Conservation (phyloP, 169 alveolate species). For the Plasmodium gallinaceum region DNA sequence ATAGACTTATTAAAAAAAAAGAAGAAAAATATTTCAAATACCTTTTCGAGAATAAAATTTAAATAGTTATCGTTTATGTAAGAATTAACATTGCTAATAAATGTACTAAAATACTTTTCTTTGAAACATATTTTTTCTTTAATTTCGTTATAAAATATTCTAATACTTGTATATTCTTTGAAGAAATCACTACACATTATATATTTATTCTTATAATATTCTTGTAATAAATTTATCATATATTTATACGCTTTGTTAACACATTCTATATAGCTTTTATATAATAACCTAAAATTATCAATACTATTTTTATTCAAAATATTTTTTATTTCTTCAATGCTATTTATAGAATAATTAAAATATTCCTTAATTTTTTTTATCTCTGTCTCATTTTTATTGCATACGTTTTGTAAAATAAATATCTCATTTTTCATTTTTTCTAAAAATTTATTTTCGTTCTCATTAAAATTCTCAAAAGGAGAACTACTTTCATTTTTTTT, state of each 20-base stretch:
- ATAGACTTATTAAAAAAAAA: slow-evolving; percentile 68
- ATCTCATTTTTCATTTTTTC: slow-evolving; percentile 34
- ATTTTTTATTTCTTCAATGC: slow-evolving; percentile 42
- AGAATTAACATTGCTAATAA: slow-evolving; percentile 25
- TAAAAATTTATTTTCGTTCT: slow-evolving; percentile 10
- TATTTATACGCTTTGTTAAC: slow-evolving; percentile 18
- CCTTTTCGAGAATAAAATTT: slow-evolving; percentile 16
- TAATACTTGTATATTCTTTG: slow-evolving; percentile 49
- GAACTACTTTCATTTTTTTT: not conserved
- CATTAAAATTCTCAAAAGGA: not conserved
- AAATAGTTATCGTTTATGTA: slow-evolving; percentile 26
- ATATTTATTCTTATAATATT: slow-evolving; percentile 26
- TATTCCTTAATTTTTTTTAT: slow-evolving; percentile 39
- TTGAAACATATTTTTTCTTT: slow-evolving; percentile 8
- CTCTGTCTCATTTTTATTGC: slow-evolving; percentile 7
- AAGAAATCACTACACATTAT: slow-evolving; percentile 10
- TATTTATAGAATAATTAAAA: slow-evolving; percentile 42
- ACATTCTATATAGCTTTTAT: slow-evolving; percentile 32
- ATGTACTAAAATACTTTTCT: slow-evolving; percentile 38
- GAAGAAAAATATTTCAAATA: slow-evolving; percentile 54
- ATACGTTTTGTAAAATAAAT: slow-evolving; percentile 54
- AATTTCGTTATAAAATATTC: slow-evolving; percentile 26
- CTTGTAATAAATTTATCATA: slow-evolving; percentile 41
- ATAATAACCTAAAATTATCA: slow-evolving; percentile 18
- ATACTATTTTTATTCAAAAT: slow-evolving; percentile 18